Evolutionary conservation across 2,329 filamentous ascomycete genomes (phyloP), one percentile per base, ranked within the genome.

Genomic region (Neonectria magnoliae): DNA sequence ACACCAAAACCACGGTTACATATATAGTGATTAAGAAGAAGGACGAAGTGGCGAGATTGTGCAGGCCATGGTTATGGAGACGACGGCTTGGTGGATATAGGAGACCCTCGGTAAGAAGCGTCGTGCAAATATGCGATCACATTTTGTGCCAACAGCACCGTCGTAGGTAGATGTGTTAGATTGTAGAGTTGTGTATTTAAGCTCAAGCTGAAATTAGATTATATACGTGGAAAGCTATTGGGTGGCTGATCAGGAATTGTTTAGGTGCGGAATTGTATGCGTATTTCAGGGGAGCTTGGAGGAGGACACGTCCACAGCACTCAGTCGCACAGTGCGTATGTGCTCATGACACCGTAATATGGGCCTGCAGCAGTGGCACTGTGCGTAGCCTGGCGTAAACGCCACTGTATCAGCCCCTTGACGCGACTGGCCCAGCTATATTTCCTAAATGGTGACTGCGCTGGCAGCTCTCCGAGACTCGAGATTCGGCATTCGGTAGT

Each of bases 361-460:
- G 36, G n/a, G 45, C 38, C 38, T 41, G 25, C 52, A 25, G 38
- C 22, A n/a, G 45, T 29, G 51, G 22, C 20, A 58, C 63, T 1
- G 64, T 66, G 54, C 60, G 42, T 16, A 10, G 10, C 2, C 5
- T 1, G 1, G 0, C 31, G 6, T 2, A 33, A 48, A 16, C 25
- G 11, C 2, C 50, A 66, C 64, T 51, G 64, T 66, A 22, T 45
- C 47, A 47, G 56, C 64, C 60, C 64, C 64, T 60, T 60, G 60
- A 60, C 60, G 51, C 51, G 44, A 56, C 51, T 52, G 52, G 53
- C 54, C 52, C 48, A 50, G 55, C 44, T 52, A 22, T 31, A 36
- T 51, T 38, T 62, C 45, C 22, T 55, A 18, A 52, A 60, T 66
- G 60, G 64, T 60, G 60, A 66, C 44, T 50, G 44, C 27, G 60